Conservation (phyloP, 495 filamentous ascomycete species). For the Aspergillus cristatus region DNA sequence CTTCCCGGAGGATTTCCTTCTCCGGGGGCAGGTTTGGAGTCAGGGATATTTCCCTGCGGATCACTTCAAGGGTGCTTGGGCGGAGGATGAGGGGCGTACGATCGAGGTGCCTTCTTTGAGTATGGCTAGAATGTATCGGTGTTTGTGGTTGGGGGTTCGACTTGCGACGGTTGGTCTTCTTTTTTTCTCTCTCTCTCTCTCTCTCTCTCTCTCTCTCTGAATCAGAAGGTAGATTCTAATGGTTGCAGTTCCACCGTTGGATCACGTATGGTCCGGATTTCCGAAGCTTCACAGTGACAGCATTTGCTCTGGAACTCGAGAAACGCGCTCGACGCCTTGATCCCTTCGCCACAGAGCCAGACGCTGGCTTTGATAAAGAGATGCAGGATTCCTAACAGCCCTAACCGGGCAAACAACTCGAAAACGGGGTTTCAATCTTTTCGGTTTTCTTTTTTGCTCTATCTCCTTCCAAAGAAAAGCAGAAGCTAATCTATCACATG, state of each 20-base stretch:
- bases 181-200: not conserved
- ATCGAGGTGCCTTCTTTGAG: conserved; percentile 59
- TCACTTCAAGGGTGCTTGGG: conserved; percentile 60
- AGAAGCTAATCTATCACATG: too few relatives aligned
- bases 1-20: conserved; percentile 73
- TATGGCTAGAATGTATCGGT: conserved; percentile 58
- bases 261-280: conserved; percentile 21
- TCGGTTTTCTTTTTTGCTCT: too few relatives aligned
- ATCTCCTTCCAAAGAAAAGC: too few relatives aligned
- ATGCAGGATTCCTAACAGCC: not conserved
- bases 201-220: too few relatives aligned
- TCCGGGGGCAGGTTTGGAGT: conserved; percentile 68
- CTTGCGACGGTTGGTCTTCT: conserved; percentile 43
- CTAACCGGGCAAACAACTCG: too few relatives aligned
- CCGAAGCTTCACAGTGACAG: conserved; percentile 22
- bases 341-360: conserved; percentile 6
- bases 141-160: conserved; percentile 58
- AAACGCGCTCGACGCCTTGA: conserved; percentile 12
- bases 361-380: not conserved
- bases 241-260: conserved; percentile 33
- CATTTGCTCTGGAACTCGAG: conserved; percentile 19
- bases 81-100: conserved; percentile 69
- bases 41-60: conserved; percentile 55
- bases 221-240: conserved; percentile 4
- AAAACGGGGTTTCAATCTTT: too few relatives aligned